A percentile compares a stretch with the other conserved stretches of the same genome.
Evolutionary conservation across 805 yeast genomes (phyloP).

Genomic region (Tetrapisispora pingtungensis): DNA sequence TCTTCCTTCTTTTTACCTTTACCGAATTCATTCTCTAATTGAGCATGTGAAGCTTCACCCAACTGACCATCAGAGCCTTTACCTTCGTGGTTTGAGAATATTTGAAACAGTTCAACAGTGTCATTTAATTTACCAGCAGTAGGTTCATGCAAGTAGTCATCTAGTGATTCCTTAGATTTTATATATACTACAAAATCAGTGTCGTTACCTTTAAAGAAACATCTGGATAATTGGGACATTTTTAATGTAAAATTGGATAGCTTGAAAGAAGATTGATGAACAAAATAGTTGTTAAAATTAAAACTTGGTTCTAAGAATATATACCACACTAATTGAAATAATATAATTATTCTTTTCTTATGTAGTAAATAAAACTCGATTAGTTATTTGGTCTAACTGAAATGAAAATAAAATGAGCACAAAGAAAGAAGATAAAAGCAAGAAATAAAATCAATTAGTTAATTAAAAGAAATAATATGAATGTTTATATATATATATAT

Average conservation of each 20-base stretch:
- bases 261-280: neutral
- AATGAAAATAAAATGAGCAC: no score
- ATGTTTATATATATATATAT: no score
- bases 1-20: conserved; percentile 40
- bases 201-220: conserved; percentile 55
- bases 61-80: conserved; percentile 62
- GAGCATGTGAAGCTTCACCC: conserved; percentile 60
- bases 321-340: no score
- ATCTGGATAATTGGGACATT: conserved; percentile 34
- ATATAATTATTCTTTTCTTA: no score
- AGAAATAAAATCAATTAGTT: no score
- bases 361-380: no score
- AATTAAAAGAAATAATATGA: no score
- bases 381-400: no score
- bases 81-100: conserved; percentile 52
- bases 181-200: conserved; percentile 59
- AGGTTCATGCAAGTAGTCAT: conserved; percentile 41
- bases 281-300: neutral
- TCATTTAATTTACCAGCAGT: conserved; percentile 37
- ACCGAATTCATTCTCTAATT: conserved; percentile 62
- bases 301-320: no score
- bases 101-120: conserved; percentile 52
- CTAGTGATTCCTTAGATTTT: conserved; percentile 41
- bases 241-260: neutral
- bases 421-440: no score